Percentiles rank a stretch among this genome's conserved stretches.
phyloP scores from a whole-genome alignment of 2,329 filamentous ascomycete species.

The Colletotrichum eleusines region DNA sequence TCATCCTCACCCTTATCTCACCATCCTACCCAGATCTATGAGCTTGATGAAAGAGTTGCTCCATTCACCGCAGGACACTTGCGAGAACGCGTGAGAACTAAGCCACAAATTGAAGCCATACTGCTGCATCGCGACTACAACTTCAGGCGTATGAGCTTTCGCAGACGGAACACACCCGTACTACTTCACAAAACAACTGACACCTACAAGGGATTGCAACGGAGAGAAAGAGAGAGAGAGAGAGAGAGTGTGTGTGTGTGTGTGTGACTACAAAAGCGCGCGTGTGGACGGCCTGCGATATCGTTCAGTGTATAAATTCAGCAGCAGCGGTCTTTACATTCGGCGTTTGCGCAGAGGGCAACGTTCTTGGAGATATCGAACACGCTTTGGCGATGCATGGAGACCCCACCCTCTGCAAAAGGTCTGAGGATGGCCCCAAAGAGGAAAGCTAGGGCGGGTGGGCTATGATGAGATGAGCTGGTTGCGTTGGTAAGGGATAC shows the following conservation, averaged over 20 bases:
- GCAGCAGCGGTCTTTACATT: not conserved
- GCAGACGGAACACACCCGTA: not conserved
- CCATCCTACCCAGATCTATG: not conserved
- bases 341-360: not conserved
- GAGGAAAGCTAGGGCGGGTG: not conserved
- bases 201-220: not conserved
- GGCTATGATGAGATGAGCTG: not conserved
- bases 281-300: not conserved
- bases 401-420: not conserved
- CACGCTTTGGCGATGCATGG: not conserved
- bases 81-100: not conserved
- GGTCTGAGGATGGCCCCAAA: not conserved
- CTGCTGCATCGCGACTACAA: not conserved
- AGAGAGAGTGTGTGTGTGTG: no score
- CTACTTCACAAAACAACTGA: not conserved
- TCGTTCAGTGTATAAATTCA: not conserved
- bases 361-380: no score
- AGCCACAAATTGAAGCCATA: not conserved
- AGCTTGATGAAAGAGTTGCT: not conserved
- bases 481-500: not conserved
- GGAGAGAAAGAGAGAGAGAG: not conserved
- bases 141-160: not conserved
- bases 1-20: no score
- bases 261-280: not conserved
- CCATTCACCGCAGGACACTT: not conserved